These are phyloP conservation scores for Heterobasidion parviporum DNA, from an alignment of 1,284 basidiomycete genomes.

Conservation along the genomic window DNA sequence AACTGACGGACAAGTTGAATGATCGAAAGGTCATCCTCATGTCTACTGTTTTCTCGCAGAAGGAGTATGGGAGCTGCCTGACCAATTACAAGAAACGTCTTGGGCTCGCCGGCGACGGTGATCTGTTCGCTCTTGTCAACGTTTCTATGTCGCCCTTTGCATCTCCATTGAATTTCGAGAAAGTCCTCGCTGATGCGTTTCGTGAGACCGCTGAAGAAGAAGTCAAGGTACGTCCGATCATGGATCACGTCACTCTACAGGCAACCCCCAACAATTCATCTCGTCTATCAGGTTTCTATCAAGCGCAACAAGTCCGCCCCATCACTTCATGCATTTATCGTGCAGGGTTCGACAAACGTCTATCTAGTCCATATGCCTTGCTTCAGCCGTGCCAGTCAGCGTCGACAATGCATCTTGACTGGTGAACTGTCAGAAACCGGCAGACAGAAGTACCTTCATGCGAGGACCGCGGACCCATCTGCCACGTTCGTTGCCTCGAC, in stretches of 20 bases:
- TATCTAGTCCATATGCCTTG: slow-evolving; percentile 28
- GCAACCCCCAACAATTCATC: not conserved
- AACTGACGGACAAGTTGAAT: slow-evolving; percentile 17
- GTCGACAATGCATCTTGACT: slow-evolving; percentile 30
- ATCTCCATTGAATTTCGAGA: slow-evolving; percentile 24
- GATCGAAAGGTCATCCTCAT: slow-evolving; percentile 25
- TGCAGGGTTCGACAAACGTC: slow-evolving; percentile 29
- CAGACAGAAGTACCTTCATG: slow-evolving; percentile 13
- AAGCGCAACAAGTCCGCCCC: no score
- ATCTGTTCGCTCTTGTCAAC: slow-evolving; percentile 29
- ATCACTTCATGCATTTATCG: slow-evolving; percentile 24
- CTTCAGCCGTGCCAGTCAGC: slow-evolving; percentile 31
- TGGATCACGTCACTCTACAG: not conserved
- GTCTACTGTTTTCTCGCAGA: slow-evolving; percentile 24
- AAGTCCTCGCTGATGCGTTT: slow-evolving; percentile 26
- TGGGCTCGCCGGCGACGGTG: slow-evolving; percentile 24
- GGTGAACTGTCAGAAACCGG: slow-evolving; percentile 18
- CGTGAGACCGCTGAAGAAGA: slow-evolving; percentile 26
- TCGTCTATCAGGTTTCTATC: no score
- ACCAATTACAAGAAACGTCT: slow-evolving; percentile 28
- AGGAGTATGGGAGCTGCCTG: slow-evolving; percentile 25
- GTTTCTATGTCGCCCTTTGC: slow-evolving; percentile 38
- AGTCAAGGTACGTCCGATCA: slow-evolving; percentile 15
- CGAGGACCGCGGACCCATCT: slow-evolving; percentile 8
- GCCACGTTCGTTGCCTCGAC: slow-evolving; percentile 10